These are phyloP conservation scores for Craterostigma plantagineum DNA, from an alignment of 257 asterid genomes.

Conservation along the genomic window DNA sequence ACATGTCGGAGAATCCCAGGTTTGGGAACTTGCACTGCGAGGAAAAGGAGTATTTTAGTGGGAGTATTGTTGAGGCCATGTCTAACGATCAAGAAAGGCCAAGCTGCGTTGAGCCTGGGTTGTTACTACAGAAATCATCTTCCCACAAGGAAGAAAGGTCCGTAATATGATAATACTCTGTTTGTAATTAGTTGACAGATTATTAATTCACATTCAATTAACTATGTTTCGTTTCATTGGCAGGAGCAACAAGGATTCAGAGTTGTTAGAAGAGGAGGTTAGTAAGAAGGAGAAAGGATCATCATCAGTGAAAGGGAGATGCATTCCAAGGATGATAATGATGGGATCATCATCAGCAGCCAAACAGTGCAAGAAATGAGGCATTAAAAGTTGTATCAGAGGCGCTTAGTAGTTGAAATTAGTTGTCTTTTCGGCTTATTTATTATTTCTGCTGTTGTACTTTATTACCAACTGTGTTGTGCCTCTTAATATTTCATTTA, in stretches of 20 bases:
- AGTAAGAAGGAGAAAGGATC: constrained; percentile 17
- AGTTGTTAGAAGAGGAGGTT: constrained; percentile 11
- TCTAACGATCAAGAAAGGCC: constrained; percentile 23
- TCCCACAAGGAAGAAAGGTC: constrained; percentile 78
- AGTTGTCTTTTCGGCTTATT: no score
- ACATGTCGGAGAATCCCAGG: constrained; percentile 86
- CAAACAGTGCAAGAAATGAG: constrained; percentile 32
- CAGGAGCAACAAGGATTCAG: background rate
- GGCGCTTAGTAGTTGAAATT: constrained; percentile 1
- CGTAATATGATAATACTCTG: constrained; percentile 10
- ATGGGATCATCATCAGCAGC: constrained; percentile 10
- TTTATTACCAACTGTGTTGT: no score
- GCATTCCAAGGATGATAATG: constrained; percentile 54
- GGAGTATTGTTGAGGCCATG: constrained; percentile 66
- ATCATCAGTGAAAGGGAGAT: constrained; percentile 33
- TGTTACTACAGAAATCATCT: constrained; percentile 44
- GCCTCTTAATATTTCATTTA: no score
- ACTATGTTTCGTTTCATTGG: background rate
- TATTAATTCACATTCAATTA: background rate
- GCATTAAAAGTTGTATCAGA: constrained; percentile 1
- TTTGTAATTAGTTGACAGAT: no score
- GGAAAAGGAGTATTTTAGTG: constrained; percentile 80
- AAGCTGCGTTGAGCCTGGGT: constrained; percentile 10
- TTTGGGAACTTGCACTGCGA: constrained; percentile 48
- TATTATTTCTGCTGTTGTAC: no score